phyloP scores from a whole-genome alignment of 306 rosid species.

The Cucumis melo region DNA sequence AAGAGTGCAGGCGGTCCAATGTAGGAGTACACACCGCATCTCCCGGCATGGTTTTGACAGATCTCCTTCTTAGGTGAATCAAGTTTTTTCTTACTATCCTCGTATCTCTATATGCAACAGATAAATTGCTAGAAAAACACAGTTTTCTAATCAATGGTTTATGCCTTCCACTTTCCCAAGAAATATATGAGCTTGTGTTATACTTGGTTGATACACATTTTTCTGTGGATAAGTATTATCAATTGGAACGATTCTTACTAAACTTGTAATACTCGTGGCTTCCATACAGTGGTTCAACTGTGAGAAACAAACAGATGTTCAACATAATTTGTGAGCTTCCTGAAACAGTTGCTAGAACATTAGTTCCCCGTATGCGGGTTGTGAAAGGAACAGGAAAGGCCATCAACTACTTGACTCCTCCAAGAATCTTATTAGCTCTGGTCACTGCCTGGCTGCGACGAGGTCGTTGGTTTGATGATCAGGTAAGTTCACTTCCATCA shows the following conservation, averaged over 20 bases:
- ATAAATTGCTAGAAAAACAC: background rate
- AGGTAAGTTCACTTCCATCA: conserved; percentile 29
- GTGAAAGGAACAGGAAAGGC: conserved; percentile 86
- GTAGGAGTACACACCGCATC: conserved; percentile 92
- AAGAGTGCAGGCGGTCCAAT: conserved; percentile 71
- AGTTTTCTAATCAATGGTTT: background rate
- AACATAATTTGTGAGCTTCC: conserved; percentile 93
- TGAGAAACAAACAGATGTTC: conserved; percentile 70
- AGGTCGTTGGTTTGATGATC: conserved; percentile 90
- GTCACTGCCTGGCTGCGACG: conserved; percentile 87
- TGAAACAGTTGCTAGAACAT: conserved; percentile 88
- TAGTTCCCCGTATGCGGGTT: conserved; percentile 90
- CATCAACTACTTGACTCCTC: conserved; percentile 86
- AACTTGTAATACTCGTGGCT: background rate
- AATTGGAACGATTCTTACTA: background rate
- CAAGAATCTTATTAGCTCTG: conserved; percentile 79
- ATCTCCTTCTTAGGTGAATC: conserved; percentile 66
- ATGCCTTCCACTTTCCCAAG: background rate
- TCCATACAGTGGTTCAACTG: conserved; percentile 64
- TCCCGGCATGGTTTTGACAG: conserved; percentile 98
- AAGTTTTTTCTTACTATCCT: background rate
- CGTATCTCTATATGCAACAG: background rate
- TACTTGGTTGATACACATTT: background rate
- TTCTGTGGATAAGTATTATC: background rate
- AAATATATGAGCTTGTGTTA: background rate